Evolutionary conservation across 1,139 yeast genomes (phyloP).

Genomic region (Nakaseomyces bracarensis): DNA sequence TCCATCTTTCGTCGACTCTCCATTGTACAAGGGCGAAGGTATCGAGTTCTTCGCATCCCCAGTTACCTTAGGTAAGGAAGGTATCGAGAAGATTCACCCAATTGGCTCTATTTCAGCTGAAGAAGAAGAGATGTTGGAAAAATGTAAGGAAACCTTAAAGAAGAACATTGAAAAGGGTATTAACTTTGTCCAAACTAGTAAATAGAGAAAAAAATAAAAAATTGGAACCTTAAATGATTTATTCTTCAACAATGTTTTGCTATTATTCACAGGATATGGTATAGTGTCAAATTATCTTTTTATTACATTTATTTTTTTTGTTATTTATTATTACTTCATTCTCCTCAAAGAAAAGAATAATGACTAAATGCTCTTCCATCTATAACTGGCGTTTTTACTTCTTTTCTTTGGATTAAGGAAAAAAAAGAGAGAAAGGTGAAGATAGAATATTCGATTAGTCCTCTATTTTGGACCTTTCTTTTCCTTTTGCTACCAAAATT

Average conservation of each 20-base stretch:
- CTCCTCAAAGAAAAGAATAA: too few relatives aligned
- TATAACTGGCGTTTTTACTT: too few relatives aligned
- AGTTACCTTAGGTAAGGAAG: conserved; percentile 80
- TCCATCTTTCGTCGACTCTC: conserved; percentile 74
- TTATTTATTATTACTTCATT: neutral
- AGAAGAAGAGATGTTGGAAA: conserved; percentile 68
- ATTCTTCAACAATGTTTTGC: neutral
- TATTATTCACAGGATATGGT: neutral
- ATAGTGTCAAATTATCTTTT: neutral
- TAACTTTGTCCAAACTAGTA: conserved; percentile 38
- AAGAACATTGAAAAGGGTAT: conserved; percentile 69
- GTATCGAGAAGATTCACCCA: conserved; percentile 70
- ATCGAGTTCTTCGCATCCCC: conserved; percentile 91
- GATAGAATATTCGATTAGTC: too few relatives aligned
- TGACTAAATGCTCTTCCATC: neutral
- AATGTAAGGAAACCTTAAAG: conserved; percentile 77
- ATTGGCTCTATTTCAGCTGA: conserved; percentile 49
- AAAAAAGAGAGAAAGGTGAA: too few relatives aligned
- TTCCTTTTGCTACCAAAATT: too few relatives aligned
- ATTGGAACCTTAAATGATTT: neutral
- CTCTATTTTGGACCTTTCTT: too few relatives aligned
- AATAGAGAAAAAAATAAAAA: conserved; percentile 4
- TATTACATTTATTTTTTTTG: neutral
- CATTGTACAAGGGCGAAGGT: conserved; percentile 74
- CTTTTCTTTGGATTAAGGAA: too few relatives aligned